Base-by-base conservation (phyloP, 2,329 filamentous ascomycete species). In the Akanthomyces muscarius region DNA sequence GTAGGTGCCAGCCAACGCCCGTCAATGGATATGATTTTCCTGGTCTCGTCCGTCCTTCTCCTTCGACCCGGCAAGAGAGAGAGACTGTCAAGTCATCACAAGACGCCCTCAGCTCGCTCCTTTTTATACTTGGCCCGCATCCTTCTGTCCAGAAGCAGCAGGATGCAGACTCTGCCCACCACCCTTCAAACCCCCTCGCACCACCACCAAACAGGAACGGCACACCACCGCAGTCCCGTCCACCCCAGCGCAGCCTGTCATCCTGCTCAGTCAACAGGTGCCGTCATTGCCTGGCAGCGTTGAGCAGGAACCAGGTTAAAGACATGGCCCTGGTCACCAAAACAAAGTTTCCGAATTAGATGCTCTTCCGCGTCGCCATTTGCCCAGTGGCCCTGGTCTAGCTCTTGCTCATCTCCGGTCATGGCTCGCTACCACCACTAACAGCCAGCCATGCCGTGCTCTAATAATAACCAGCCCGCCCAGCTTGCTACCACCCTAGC, bases 371-470 rank as follows among this genome's bases (percentile, higher is more conserved):
- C 25, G 23, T 59, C 56, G 56, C 33, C 36, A 51, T 59, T 59
- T 51, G 56, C 56, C 23, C 45, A 51, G 42, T 23, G 21, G 25
- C 54, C 28, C 54, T 45, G 25, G 55, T 48, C 42, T 58, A 41
- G 42, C 55, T 58, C 21, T 42, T 25, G 52, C 52, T 54, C 55
- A 58, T 58, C 44, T 48, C 55, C 30, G 28, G 30, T n/a, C 36
- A 42, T 47, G 36, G 38, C 53, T 56, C 5, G 23, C 45, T 59
- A 23, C 56, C 47, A 42, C 36, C 56, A 51, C 36, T 60, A 36
- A 25, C 23, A 16, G 41, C 53, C 44, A 14, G n/a, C 55, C 55
- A 38, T 38, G 14, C 33, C 14, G 23, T 41, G 36, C 16, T 30
- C 47, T 48, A 28, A 51, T 42, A 28, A 51, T 33, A 51, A 42